phyloP scores from a whole-genome alignment of 2,329 filamentous ascomycete genomes.

The Calycina herbarum region DNA sequence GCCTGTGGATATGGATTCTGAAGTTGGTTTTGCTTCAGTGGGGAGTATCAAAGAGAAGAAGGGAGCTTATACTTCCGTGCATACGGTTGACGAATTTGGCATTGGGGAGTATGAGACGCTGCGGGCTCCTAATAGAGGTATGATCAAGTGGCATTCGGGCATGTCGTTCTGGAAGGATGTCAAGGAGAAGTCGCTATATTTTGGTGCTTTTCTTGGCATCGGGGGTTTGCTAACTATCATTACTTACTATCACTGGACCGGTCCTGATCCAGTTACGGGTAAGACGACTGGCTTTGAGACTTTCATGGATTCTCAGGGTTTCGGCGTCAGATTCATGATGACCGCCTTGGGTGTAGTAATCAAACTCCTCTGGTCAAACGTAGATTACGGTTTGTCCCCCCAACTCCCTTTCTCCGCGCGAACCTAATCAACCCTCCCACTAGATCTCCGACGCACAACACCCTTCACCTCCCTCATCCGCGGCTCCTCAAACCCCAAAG shows the following conservation, averaged over 20 bases:
- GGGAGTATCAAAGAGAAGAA: slow-evolving; percentile 8
- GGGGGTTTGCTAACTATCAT: slow-evolving; percentile 37
- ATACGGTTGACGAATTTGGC: slow-evolving; percentile 1
- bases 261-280: slow-evolving; percentile 27
- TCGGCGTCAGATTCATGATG: slow-evolving; percentile 45
- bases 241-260: slow-evolving; percentile 43
- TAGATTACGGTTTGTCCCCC: slow-evolving; percentile 41
- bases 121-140: not conserved
- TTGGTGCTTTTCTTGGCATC: slow-evolving; percentile 20
- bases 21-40: slow-evolving; percentile 14
- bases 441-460: slow-evolving; percentile 47
- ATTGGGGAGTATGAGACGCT: not conserved
- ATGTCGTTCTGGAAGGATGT: slow-evolving; percentile 13
- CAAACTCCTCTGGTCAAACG: slow-evolving; percentile 44
- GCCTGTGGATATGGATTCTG: slow-evolving; percentile 18
- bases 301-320: slow-evolving; percentile 43
- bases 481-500: slow-evolving; percentile 36
- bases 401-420: not conserved
- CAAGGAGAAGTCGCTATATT: slow-evolving; percentile 15
- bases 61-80: slow-evolving; percentile 11
- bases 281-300: slow-evolving; percentile 40
- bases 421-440: not conserved
- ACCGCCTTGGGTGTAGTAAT: slow-evolving; percentile 42
- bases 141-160: slow-evolving; percentile 6
- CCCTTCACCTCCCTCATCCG: slow-evolving; percentile 45